Evolutionary conservation across 176 grass and related monocot genomes (phyloP).

Genomic region (Carex cristatella): DNA sequence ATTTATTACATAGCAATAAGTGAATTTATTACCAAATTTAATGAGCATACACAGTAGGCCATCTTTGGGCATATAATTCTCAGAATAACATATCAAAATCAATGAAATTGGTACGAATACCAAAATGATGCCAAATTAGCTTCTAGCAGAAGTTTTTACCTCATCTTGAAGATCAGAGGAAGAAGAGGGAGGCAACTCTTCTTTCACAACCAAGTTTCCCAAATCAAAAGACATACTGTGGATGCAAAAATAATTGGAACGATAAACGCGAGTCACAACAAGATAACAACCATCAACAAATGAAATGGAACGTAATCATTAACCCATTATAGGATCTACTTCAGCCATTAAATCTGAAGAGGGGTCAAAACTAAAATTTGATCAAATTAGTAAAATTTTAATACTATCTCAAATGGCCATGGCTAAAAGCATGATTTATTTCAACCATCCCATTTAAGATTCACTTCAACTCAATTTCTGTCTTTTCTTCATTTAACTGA

Average conservation of each 20-base stretch:
- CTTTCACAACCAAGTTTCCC: slow-evolving; percentile 59
- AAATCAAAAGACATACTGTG: slow-evolving; percentile 91
- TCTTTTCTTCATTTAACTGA: background rate
- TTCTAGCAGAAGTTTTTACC: slow-evolving; percentile 43
- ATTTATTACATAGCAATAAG: background rate
- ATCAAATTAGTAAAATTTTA: slow-evolving; percentile 20
- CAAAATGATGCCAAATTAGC: background rate
- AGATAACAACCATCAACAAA: background rate
- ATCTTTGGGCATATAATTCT: slow-evolving; percentile 22
- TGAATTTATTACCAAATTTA: slow-evolving; percentile 11
- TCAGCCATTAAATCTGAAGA: background rate
- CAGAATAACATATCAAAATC: background rate
- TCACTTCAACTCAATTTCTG: background rate
- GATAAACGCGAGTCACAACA: background rate
- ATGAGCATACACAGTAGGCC: slow-evolving; percentile 15
- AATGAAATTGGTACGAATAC: background rate
- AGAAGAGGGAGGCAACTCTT: slow-evolving; percentile 14
- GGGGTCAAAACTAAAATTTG: slow-evolving; percentile 30
- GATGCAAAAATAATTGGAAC: slow-evolving; percentile 14
- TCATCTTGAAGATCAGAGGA: slow-evolving; percentile 72
- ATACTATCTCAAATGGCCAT: slow-evolving; percentile 9
- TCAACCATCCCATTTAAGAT: background rate
- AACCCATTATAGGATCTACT: background rate
- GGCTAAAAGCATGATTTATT: background rate
- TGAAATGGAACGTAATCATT: slow-evolving; percentile 9